These are phyloP conservation scores for Metschnikowia vanudenii DNA, from an alignment of 805 yeast species.

Conservation along the genomic window DNA sequence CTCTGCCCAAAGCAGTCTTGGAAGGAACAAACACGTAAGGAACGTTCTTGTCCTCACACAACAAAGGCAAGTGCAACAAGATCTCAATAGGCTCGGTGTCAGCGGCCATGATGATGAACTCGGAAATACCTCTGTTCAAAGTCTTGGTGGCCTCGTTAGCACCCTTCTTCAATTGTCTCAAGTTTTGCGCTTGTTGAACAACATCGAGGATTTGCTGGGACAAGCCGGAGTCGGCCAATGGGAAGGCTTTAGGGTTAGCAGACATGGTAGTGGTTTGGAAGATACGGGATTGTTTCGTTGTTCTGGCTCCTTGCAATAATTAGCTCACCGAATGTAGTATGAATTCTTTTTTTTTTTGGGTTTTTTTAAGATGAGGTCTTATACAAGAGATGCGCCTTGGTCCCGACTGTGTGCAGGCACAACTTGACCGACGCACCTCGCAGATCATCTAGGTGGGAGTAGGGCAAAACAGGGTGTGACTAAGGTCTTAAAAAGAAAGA, in stretches of 20 bases:
- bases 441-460: too few species aligned
- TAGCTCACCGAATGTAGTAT: slow-evolving; percentile 26
- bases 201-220: slow-evolving; percentile 96
- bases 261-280: slow-evolving; percentile 49
- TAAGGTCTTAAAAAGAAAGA: too few species aligned
- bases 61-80: slow-evolving; percentile 91
- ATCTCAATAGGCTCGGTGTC: slow-evolving; percentile 99
- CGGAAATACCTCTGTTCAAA: slow-evolving; percentile 98
- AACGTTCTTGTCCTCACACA: slow-evolving; percentile 99
- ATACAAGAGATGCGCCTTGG: slow-evolving; percentile 3
- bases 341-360: slow-evolving; percentile 5
- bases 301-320: slow-evolving; percentile 30
- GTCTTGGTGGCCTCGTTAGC: slow-evolving; percentile 99
- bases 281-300: neutral
- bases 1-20: slow-evolving; percentile 98
- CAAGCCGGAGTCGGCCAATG: slow-evolving; percentile 94
- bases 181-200: slow-evolving; percentile 95
- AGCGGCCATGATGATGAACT: slow-evolving; percentile 99
- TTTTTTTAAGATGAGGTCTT: slow-evolving; percentile 7
- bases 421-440: too few species aligned
- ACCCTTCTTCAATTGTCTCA: slow-evolving; percentile 99
- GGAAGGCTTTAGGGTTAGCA: slow-evolving; percentile 97
- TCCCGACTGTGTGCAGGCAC: slow-evolving; percentile 5
- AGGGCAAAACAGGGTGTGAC: too few species aligned
- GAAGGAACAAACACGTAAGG: slow-evolving; percentile 99